Percentiles rank a stretch among this genome's conserved stretches.
Conservation (phyloP, 306 rosid species). For the peach (Prunus persica) region Prunus_persica_NCBIv2 NC_034010.1:20188501-20189000, state of each 20-base stretch:
- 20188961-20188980: constrained; percentile 87
- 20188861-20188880: constrained; percentile 92
- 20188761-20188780: constrained; percentile 78
- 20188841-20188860: constrained; percentile 48
- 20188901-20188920: constrained; percentile 75
- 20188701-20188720: constrained; percentile 81
- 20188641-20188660: constrained; percentile 21
- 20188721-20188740: constrained; percentile 87
- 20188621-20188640: constrained; percentile 15
- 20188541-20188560: constrained; percentile 91
- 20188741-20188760: constrained; percentile 61
- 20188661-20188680: constrained; percentile 8
- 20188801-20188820: constrained; percentile 83
- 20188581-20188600: constrained; percentile 56
- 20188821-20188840: constrained; percentile 68
- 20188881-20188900: constrained; percentile 86
- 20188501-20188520: constrained; percentile 27
- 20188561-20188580: constrained; percentile 94
- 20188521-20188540: constrained; percentile 96
- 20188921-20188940: constrained; percentile 72
- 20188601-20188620: constrained; percentile 6
- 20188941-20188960: constrained; percentile 85
- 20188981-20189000: constrained; percentile 98
- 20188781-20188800: constrained; percentile 63
- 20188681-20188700: constrained; percentile 47